Base-by-base conservation (phyloP, 78 protist species). In the Cavenderia fasciculata region DNA sequence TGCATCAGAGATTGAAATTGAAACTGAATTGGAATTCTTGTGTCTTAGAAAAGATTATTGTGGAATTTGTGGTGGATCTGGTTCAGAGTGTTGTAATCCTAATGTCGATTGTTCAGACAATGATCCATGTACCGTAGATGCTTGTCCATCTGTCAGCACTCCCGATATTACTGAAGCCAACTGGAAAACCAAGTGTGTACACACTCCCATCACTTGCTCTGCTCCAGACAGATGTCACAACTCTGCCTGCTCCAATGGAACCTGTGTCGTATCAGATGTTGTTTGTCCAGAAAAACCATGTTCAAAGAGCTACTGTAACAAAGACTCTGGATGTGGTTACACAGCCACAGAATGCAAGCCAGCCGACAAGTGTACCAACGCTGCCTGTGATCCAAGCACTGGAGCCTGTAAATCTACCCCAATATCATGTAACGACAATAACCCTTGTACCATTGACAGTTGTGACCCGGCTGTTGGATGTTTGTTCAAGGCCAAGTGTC, bases 1-100 rank as follows among this genome's bases (percentile, higher is more conserved):
- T 27, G 46, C 63, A 18, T 74, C 86, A 40, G 70, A 59, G 29
- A 77, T 87, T 59, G 40, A 51, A 27, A 87, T 87, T 25, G 59
- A 75, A 40, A 87, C 93, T 27, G 71, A 77, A n/a, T 11, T 87
- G 4, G 77, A 87, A 52, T 38, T 65, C 4, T 25, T 44, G 31
- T 82, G 90, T 68, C 44, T 51, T n/a, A 68, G 59, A 14, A 31
- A 14, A 10, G 90, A 82, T 36, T 68, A 68, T 43, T 82, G 90
- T 82, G 90, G 90, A 25, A 71, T 57, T 18, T 82, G 90, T 33
- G 61, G 68, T 57, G 90, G 90, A 36, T 46, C 54, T 82, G 90
- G 90, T 8, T 16, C 51, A 2, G 33, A 59, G 0, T 82, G 90
- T 44, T 65, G 78, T 44, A 34, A 59, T 36, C 29, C 56, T 23